These are phyloP conservation scores for Malassezia pachydermatis DNA, from an alignment of 1,284 basidiomycete genomes.

Conservation along the genomic window DNA sequence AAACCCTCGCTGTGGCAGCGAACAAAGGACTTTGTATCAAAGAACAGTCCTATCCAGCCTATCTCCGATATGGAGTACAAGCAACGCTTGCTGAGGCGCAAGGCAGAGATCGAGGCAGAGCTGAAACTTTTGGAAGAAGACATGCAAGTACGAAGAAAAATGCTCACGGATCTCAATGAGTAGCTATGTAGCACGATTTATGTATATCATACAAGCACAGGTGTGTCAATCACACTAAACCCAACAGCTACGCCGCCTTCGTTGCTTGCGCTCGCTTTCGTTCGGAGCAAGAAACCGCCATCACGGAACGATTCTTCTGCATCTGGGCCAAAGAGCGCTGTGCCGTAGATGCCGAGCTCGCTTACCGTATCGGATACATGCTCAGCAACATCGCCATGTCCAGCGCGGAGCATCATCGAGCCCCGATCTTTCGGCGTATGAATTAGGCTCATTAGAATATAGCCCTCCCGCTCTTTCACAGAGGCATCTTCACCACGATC, in stretches of 20 bases:
- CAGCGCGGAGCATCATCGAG: constrained; percentile 64
- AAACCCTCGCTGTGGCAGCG: neutral
- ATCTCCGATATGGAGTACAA: constrained; percentile 10
- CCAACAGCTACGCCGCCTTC: constrained; percentile 91
- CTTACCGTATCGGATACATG: constrained; percentile 64
- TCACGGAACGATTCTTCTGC: constrained; percentile 52
- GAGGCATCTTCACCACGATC: constrained; percentile 6
- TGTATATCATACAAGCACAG: constrained; percentile 56
- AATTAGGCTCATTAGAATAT: constrained; percentile 91
- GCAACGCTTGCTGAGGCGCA: constrained; percentile 1
- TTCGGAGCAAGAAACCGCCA: constrained; percentile 72
- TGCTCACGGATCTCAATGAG: neutral
- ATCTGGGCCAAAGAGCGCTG: constrained; percentile 59
- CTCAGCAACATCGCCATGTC: constrained; percentile 32
- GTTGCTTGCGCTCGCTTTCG: constrained; percentile 82
- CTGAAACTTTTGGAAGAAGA: constrained; percentile 8
- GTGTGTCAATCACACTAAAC: constrained; percentile 72
- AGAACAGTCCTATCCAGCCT: constrained; percentile 7
- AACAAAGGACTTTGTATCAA: neutral
- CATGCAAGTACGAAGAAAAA: constrained; percentile 1
- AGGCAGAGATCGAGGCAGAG: constrained; percentile 7
- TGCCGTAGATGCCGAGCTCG: constrained; percentile 87
- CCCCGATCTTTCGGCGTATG: constrained; percentile 60
- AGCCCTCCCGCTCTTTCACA: constrained; percentile 53
- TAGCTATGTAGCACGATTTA: neutral